A percentile compares a stretch with the other conserved stretches of the same genome.
Evolutionary conservation across 371 early-diverging fungal species (phyloP).

Genomic region (Actinomucor elegans): DNA sequence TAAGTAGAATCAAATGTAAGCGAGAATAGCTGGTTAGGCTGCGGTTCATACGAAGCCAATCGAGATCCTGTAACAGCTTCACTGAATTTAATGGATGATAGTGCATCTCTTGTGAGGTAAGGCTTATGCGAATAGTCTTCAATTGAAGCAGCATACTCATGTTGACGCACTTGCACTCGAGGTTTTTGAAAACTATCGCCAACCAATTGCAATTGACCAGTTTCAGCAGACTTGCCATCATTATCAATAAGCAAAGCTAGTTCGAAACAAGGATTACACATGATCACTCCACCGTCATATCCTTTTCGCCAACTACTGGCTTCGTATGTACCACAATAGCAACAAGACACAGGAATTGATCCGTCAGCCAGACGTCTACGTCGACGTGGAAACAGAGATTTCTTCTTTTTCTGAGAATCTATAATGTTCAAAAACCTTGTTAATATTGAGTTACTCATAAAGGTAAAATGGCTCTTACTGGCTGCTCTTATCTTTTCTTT

Average conservation of each 20-base stretch:
- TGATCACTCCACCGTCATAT: slow-evolving; percentile 75
- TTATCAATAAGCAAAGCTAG: slow-evolving; percentile 52
- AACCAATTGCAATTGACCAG: background rate
- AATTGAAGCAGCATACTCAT: slow-evolving; percentile 56
- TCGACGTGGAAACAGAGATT: slow-evolving; percentile 36
- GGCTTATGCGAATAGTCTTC: slow-evolving; percentile 82
- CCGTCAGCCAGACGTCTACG: slow-evolving; percentile 31
- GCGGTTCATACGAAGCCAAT: slow-evolving; percentile 72
- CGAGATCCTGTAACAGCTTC: slow-evolving; percentile 47
- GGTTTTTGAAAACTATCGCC: too few species aligned
- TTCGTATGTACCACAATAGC: slow-evolving; percentile 47
- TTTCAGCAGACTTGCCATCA: slow-evolving; percentile 23
- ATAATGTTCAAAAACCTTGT: background rate
- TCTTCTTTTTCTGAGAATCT: slow-evolving; percentile 33
- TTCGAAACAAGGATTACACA: slow-evolving; percentile 82
- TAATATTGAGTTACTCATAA: too few species aligned
- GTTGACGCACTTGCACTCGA: slow-evolving; percentile 6
- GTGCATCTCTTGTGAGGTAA: slow-evolving; percentile 72
- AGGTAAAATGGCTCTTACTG: slow-evolving; percentile 13
- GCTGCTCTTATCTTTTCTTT: slow-evolving; percentile 41
- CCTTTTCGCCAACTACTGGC: slow-evolving; percentile 64
- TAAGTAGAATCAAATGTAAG: slow-evolving; percentile 78
- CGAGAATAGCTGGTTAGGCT: slow-evolving; percentile 78
- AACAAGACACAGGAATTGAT: slow-evolving; percentile 32
- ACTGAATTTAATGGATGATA: slow-evolving; percentile 56